Base-by-base conservation (phyloP, 306 rosid genomes). In the Pyrus communis region DNA sequence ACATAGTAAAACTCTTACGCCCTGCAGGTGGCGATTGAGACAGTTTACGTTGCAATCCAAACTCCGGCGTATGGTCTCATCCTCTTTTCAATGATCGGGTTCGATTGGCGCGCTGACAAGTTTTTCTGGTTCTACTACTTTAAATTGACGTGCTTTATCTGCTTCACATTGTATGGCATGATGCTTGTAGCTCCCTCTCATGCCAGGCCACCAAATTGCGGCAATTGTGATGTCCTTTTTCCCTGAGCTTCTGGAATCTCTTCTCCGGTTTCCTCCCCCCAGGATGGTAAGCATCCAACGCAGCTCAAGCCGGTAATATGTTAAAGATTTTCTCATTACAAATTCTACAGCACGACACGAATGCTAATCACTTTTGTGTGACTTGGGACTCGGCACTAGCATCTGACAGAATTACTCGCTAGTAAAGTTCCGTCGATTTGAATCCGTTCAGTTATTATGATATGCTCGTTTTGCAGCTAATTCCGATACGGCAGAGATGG, bases 401-500 rank as follows among this genome's bases (percentile, higher is more conserved):
- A 5, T 33, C 38, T 33, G 38, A 33, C 38, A 5, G 38, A 33
- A 33, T 33, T 33, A 33, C 5, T 5, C 35, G 35, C 35, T 31
- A 31, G 35, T 31, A 31, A 31, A 31, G 35, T 31, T 31, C 35
- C 35, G 35, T 31, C 35, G 35, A 31, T 33, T 31, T 5, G 38
- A 33, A 33, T 33, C 38, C 38, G 38, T 33, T 33, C 38, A 33
- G 7, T 5, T 33, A 33, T 33, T 33, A 5, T 33, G 38, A 33
- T 5, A 33, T 33, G 38, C 38, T 60, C 65, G 25, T 60, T 73
- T 63, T 75, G 82, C 87, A 86, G 93, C 86, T 75, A 85, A 86
- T 85, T 66, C 93, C 93, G 51, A 83, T 85, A 85, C 83, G 93
- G 90, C 86, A 88, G 93, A 81, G 87, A 64, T 88, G 92, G 90